A percentile compares a stretch with the other conserved stretches of the same genome.
These are phyloP conservation scores for Cryptococcus jaspeensis DNA, from an alignment of 1,284 basidiomycete species.

Conservation along the genomic window DNA sequence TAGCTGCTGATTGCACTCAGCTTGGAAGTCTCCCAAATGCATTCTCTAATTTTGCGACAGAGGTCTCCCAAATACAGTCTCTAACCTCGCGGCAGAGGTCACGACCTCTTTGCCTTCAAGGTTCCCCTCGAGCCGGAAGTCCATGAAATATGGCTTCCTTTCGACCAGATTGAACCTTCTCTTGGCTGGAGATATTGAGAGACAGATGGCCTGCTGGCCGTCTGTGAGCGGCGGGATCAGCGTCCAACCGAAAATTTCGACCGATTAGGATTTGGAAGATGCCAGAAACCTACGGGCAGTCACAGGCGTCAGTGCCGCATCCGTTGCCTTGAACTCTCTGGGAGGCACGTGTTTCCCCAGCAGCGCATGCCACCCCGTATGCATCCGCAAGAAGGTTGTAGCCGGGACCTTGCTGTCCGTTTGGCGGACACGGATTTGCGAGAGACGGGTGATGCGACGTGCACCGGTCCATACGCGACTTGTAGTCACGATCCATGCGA, in stretches of 20 bases:
- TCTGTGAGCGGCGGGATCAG: neutral
- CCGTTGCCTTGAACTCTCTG: neutral
- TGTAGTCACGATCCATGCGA: no score
- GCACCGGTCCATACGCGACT: no score
- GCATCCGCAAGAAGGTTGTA: constrained; percentile 5
- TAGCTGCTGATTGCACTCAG: neutral
- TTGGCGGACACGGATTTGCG: constrained; percentile 2
- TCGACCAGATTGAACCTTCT: neutral
- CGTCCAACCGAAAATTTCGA: no score
- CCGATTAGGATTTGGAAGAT: no score
- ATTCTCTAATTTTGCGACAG: no score
- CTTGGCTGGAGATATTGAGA: neutral
- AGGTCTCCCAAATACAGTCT: constrained; percentile 23
- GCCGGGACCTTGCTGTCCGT: neutral
- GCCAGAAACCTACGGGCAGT: neutral
- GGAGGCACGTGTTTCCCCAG: no score
- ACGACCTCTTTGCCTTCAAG: constrained; percentile 19
- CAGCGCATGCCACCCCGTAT: constrained; percentile 2
- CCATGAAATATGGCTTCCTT: constrained; percentile 16
- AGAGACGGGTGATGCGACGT: constrained; percentile 7
- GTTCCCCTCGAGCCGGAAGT: constrained; percentile 11
- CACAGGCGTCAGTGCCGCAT: neutral
- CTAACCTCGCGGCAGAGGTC: constrained; percentile 19
- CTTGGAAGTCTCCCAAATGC: neutral
- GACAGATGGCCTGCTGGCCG: neutral